Evolutionary conservation across 352 stramenopile species (phyloP), one percentile per base, ranked within the genome.

Genomic region (Pythium utonaiense): DNA sequence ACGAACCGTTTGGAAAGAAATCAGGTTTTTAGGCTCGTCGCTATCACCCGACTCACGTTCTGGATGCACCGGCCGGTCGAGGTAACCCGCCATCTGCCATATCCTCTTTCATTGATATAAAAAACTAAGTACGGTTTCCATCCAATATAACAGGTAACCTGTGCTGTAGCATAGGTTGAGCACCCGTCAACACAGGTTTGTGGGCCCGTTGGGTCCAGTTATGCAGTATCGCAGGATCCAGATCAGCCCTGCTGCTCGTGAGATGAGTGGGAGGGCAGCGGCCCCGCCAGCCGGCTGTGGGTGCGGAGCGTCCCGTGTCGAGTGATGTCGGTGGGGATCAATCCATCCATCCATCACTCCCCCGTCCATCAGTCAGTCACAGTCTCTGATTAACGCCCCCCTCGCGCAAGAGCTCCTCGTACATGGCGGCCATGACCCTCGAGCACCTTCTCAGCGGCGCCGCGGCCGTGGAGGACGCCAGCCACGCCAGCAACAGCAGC

Each of bases 341-440:
- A 17, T 42, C 34, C 7, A 5, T 42, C 34, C 7, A 17, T 42
- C 34, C 6, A 19, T 42, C 30, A 44, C 1, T 30, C 34, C 21
- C 24, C 25, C 34, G 22, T 44, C 22, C 17, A 55, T 36, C 27
- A 36, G 27, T 40, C 47, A 27, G n/a, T 53, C 27, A 40, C 45
- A 34, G n/a, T n/a, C n/a, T n/a, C n/a, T n/a, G 47, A 53, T 17
- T 53, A 25, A 34, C 30, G 14, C 6, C 21, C 47, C 36, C 14
- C n/a, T n/a, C n/a, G n/a, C n/a, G n/a, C 27, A 28, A 16, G n/a
- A 41, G 6, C 22, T 33, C n/a, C n/a, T 31, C 12, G 58, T 54
- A n/a, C 47, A 68, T 68, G 61, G n/a, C 22, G 38, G 58, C 54
- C 33, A 52, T 49, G 21, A 68, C 61, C 3, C 62, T 68, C 54